Percentiles rank a stretch among this genome's conserved stretches.
These are phyloP conservation scores for Xylaria palmicola DNA, from an alignment of 495 filamentous ascomycete genomes.

Conservation along the genomic window DNA sequence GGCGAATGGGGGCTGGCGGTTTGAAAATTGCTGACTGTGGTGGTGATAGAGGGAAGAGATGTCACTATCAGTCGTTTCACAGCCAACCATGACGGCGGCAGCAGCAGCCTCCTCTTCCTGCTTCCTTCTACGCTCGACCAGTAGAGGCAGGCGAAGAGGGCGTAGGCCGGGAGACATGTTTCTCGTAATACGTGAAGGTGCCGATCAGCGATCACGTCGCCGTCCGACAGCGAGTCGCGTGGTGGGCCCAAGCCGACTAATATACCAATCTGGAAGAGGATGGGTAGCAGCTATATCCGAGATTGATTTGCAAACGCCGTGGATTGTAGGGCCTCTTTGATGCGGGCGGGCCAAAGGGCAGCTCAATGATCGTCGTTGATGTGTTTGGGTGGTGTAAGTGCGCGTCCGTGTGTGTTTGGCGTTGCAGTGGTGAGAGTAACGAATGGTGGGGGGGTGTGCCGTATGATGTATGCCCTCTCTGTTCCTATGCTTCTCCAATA, in stretches of 20 bases:
- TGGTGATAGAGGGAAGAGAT: not conserved
- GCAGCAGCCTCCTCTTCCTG: slow-evolving; percentile 34
- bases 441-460: slow-evolving; percentile 8
- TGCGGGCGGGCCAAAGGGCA: not conserved
- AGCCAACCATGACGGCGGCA: slow-evolving; percentile 4
- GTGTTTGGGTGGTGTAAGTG: slow-evolving; percentile 11
- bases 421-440: slow-evolving; percentile 10
- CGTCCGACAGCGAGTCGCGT: not conserved
- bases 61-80: not conserved
- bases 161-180: slow-evolving; percentile 53
- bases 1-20: slow-evolving; percentile 23
- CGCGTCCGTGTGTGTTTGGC: slow-evolving; percentile 15
- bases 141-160: slow-evolving; percentile 48
- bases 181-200: not conserved
- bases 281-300: not conserved
- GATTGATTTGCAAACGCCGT: not conserved
- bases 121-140: slow-evolving; percentile 52
- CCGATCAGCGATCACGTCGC: slow-evolving; percentile 15
- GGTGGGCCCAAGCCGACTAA: not conserved
- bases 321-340: not conserved
- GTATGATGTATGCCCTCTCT: slow-evolving; percentile 26
- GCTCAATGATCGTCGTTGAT: not conserved
- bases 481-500: slow-evolving; percentile 25
- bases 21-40: not conserved
- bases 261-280: not conserved